Evolutionary conservation across 257 asterid genomes (phyloP).

Genomic region (Nyctanthes arbortristis): DNA sequence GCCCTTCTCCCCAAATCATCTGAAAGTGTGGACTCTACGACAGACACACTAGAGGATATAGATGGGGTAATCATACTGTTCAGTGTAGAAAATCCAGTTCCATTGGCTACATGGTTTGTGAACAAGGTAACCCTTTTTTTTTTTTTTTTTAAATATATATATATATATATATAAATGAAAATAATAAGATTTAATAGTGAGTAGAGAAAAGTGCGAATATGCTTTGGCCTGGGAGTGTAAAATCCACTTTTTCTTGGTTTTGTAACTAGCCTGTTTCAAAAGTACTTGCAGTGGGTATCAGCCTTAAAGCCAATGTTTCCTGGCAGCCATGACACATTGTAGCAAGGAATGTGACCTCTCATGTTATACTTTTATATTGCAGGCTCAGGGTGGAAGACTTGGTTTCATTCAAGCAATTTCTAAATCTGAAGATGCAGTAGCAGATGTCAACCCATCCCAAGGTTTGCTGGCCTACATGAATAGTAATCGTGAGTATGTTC

Average conservation of each 20-base stretch:
- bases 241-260: background rate
- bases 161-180: background rate
- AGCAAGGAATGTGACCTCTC: background rate
- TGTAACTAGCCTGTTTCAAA: background rate
- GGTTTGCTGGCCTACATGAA: constrained; percentile 63
- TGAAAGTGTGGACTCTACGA: constrained; percentile 26
- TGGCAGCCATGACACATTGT: background rate
- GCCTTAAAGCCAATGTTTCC: constrained; percentile 9
- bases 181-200: background rate
- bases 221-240: background rate
- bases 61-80: constrained; percentile 73
- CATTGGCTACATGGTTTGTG: constrained; percentile 72
- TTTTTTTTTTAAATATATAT: background rate
- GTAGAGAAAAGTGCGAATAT: background rate
- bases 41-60: constrained; percentile 26
- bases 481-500: constrained; percentile 63
- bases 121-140: constrained; percentile 54
- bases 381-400: constrained; percentile 81
- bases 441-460: constrained; percentile 35
- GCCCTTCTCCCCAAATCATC: constrained; percentile 43
- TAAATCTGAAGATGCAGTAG: constrained; percentile 32
- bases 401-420: constrained; percentile 48
- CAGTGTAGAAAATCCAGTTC: constrained; percentile 62
- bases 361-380: constrained; percentile 28
- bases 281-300: background rate